Base-by-base conservation (phyloP, 1,284 basidiomycete species). In the Cystobasidium sp. region DNA sequence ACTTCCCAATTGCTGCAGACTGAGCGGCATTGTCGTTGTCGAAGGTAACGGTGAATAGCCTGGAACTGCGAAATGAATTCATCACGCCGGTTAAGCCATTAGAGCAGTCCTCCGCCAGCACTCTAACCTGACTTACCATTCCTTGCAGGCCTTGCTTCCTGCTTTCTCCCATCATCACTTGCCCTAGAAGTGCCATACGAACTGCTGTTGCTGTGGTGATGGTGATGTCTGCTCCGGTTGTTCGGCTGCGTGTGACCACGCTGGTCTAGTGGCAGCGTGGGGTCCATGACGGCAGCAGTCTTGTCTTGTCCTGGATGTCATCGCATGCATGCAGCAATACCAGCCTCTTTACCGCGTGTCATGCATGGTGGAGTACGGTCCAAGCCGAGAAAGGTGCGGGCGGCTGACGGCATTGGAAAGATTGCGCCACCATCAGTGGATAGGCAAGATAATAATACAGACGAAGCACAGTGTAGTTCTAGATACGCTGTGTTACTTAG, bases 1-100 rank as follows among this genome's bases (percentile, higher is more conserved):
- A 31, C 64, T 66, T 47, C 64, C 51, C 6, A 66, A 49, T 12
- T 66, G 64, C 64, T 66, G 64, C 39, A 66, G 47, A n/a, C 64
- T 66, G 46, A 66, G 64, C 39, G 64, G 64, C 64, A 66, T 66
- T 41, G 47, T 52, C 10, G 49, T 24, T 6, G 49, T 55, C 5
- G 64, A 66, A 1, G 66, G 66, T 8, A 68, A 44, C 9, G 66
- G 66, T 18, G 66, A 68, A 24, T 58, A 55, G 14, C 39, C 46
- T n/a, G 53, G 66, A 59, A 53, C 66, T 52, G 22, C 20, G 8
- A 66, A 22, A 8, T 24, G 8, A 31, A 3, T 16, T 66, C 1
- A 1, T 14, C 41, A 52, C 39, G n/a, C 3, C 37, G 31, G 51
- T 9, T 0, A 8, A 16, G 2, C 31, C 5, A 31, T 31, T 31